A percentile compares a stretch with the other conserved stretches of the same genome.
Conservation (phyloP, 331 rosid species). For the Dryas integrifolia region DNA sequence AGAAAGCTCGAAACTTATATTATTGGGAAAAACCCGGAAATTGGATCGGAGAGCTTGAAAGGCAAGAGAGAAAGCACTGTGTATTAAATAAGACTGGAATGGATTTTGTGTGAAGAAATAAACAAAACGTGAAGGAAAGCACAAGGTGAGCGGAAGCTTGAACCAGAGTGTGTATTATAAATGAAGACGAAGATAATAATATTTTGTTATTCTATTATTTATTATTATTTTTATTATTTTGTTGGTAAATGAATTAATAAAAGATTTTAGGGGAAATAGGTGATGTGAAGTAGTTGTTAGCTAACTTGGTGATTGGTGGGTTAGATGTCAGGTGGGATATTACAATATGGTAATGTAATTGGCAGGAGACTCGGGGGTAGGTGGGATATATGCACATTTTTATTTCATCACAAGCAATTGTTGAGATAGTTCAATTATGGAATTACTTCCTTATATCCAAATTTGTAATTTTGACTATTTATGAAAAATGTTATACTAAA, state of each 20-base stretch:
- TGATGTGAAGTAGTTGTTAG: constrained; percentile 2
- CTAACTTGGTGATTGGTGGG: constrained; percentile 18
- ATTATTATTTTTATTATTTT: background rate
- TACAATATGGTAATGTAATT: background rate
- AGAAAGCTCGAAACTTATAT: constrained; percentile 14
- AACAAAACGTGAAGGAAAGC: constrained; percentile 42
- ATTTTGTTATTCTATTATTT: background rate
- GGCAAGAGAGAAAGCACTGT: constrained; percentile 17
- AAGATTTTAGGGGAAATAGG: constrained; percentile 5
- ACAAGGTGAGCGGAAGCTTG: constrained; percentile 23
- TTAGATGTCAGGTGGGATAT: constrained; percentile 14
- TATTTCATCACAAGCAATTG: too few relatives aligned
- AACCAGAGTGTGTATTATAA: constrained; percentile 26
- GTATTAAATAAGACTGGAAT: constrained; percentile 29
- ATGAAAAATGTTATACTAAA: too few relatives aligned
- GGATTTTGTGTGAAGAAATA: constrained; percentile 41
- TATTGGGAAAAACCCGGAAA: constrained; percentile 21
- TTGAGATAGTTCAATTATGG: too few relatives aligned
- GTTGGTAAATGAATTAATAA: background rate
- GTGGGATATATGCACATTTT: constrained; percentile 1
- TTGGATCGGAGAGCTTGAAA: constrained; percentile 30
- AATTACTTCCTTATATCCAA: too few relatives aligned
- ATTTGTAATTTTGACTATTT: too few relatives aligned
- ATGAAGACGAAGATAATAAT: constrained; percentile 17
- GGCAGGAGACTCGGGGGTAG: constrained; percentile 36